Evolutionary conservation across 495 filamentous ascomycete species (phyloP).

Genomic region (Staphylotrichum longicolle): DNA sequence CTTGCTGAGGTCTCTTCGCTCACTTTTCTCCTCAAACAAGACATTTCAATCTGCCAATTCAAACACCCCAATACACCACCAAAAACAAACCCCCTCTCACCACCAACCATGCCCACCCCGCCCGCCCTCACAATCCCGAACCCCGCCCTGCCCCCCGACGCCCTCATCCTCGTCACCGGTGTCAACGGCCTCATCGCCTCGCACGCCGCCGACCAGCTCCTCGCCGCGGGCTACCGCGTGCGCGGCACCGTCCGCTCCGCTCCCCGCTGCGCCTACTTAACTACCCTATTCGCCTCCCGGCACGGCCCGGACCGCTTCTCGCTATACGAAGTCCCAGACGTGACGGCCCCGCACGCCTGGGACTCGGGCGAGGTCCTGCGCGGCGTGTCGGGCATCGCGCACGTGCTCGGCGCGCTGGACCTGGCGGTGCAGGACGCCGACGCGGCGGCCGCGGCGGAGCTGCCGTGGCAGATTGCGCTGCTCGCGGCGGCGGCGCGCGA

Average conservation of each 20-base stretch:
- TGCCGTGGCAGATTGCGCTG: constrained; percentile 30
- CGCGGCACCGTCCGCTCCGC: constrained; percentile 49
- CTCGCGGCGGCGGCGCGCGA: constrained; percentile 29
- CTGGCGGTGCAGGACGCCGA: constrained; percentile 28
- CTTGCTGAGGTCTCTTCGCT: too few relatives aligned
- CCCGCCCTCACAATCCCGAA: constrained; percentile 13
- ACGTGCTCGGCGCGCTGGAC: constrained; percentile 29
- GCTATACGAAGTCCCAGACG: constrained; percentile 31
- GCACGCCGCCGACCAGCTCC: constrained; percentile 49
- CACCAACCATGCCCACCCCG: neutral
- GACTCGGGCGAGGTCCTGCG: constrained; percentile 25
- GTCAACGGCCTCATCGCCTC: constrained; percentile 56
- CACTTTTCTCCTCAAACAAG: too few relatives aligned
- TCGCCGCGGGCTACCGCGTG: constrained; percentile 51
- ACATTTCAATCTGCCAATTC: too few relatives aligned
- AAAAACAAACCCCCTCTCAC: neutral
- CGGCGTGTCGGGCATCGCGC: constrained; percentile 32
- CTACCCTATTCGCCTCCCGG: constrained; percentile 23
- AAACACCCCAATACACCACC: neutral
- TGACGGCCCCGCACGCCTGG: constrained; percentile 10
- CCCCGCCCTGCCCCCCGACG: constrained; percentile 24
- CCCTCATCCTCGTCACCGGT: constrained; percentile 53
- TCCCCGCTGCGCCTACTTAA: constrained; percentile 21
- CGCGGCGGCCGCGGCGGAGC: constrained; percentile 26
- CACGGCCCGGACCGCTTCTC: constrained; percentile 29